These are phyloP conservation scores for Phytophthora colocasiae DNA, from an alignment of 352 stramenopile species.

Conservation along the genomic window DNA sequence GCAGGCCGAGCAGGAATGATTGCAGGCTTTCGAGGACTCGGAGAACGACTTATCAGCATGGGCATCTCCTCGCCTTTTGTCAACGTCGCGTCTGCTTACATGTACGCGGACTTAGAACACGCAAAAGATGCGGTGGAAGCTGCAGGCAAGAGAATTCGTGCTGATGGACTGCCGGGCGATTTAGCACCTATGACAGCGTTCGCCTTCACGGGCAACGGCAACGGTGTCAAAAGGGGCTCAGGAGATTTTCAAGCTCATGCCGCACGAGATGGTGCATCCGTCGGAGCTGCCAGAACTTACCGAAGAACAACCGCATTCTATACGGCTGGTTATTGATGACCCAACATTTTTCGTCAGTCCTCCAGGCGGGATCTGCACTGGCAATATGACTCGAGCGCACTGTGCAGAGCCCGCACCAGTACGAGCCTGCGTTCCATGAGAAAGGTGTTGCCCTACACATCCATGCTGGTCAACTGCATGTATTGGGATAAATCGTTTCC, in stretches of 20 bases:
- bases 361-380: slow-evolving; percentile 37
- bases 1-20: slow-evolving; percentile 95
- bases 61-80: slow-evolving; percentile 95
- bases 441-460: slow-evolving; percentile 90
- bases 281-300: slow-evolving; percentile 86
- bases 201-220: slow-evolving; percentile 95
- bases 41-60: slow-evolving; percentile 93
- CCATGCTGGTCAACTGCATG: slow-evolving; percentile 96
- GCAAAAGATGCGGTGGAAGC: slow-evolving; percentile 85
- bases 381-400: slow-evolving; percentile 61
- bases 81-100: slow-evolving; percentile 93
- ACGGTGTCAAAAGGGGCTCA: slow-evolving; percentile 95
- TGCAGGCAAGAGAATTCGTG: slow-evolving; percentile 85
- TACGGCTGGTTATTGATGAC: slow-evolving; percentile 84
- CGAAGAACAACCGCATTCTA: slow-evolving; percentile 63
- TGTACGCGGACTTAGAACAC: slow-evolving; percentile 93
- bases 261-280: slow-evolving; percentile 93
- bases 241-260: slow-evolving; percentile 95
- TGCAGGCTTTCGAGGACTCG: slow-evolving; percentile 93
- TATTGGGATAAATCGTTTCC: slow-evolving; percentile 97
- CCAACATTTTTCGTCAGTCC: slow-evolving; percentile 71
- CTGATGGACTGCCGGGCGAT: slow-evolving; percentile 78
- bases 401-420: slow-evolving; percentile 93
- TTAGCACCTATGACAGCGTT: slow-evolving; percentile 91
- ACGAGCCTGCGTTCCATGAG: slow-evolving; percentile 92